Base-by-base conservation (phyloP, 345 rosid species). In the Pugionium cornutum region DNA sequence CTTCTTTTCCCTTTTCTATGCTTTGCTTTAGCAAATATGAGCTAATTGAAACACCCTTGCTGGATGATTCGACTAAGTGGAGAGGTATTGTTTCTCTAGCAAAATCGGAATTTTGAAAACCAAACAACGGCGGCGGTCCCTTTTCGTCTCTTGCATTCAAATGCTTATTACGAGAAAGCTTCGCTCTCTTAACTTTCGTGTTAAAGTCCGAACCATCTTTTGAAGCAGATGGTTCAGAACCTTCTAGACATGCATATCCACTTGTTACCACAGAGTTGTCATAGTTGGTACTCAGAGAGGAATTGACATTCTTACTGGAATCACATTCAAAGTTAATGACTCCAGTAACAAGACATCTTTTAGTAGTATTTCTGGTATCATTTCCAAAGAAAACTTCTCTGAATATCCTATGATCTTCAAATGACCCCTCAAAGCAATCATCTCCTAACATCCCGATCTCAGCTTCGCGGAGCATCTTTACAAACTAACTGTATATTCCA, bases 341-440 rank as follows among this genome's bases (percentile, higher is more conserved):
- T 58, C 86, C 83, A 67, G 79, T 66, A 48, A 75, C 79, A 50
- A 79, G 82, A 72, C 77, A 72, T 66, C 79, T 79, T 64, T 78
- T 80, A 48, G 68, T 79, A 69, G 78, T 50, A 62, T 67, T 77
- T 36, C 63, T 71, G 18, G 68, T 6, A 64, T 71, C 83, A 60
- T 68, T 69, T 58, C 81, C 82, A 36, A 81, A 83, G 80, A 85
- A 84, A 62, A 83, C 77, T 62, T 91, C 69, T 9, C 77, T 66
- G 73, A 85, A 88, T 53, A 84, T 83, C 37, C 26, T 52, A 53
- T 74, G 84, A 54, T 91, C 94, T 36, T 79, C 70, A 42, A 28
- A 71, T 25, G 89, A 81, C 26, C 88, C 96, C 67, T 83, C 94
- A 62, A 86, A 83, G 73, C 75, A 72, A 71, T 79, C 94, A 75